phyloP scores from a whole-genome alignment of 441 rosid species.

The Jatropha multifida region DNA sequence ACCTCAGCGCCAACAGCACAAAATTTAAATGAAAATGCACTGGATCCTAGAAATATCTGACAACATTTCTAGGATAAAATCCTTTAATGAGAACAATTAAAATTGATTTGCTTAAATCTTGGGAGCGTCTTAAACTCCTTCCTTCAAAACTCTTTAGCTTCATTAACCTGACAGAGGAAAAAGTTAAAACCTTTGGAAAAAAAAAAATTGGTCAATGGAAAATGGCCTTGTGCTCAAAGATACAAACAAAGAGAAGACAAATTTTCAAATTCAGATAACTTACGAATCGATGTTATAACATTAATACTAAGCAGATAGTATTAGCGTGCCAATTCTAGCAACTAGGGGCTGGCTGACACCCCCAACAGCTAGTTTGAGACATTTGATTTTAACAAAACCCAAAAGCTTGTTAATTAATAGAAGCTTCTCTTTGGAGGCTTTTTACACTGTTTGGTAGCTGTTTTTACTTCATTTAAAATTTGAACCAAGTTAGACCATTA shows the following conservation, averaged over 20 bases:
- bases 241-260: neutral
- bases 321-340: neutral
- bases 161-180: conserved; percentile 44
- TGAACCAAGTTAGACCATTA: neutral
- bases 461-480: too few species aligned
- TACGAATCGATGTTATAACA: neutral
- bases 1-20: conserved; percentile 18
- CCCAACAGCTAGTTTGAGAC: neutral
- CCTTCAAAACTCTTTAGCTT: conserved; percentile 30
- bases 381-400: neutral
- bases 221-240: neutral
- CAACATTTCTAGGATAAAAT: conserved; percentile 55
- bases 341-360: neutral
- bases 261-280: neutral
- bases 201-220: neutral
- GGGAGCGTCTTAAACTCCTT: conserved; percentile 46
- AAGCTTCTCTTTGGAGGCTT: neutral
- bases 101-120: conserved; percentile 30
- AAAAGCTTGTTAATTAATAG: too few species aligned
- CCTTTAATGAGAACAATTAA: conserved; percentile 41
- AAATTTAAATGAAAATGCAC: conserved; percentile 19
- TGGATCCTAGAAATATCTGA: conserved; percentile 37
- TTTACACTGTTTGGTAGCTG: neutral
- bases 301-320: neutral
- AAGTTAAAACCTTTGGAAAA: neutral